Evolutionary conservation across 257 asterid species (phyloP), one percentile per base, ranked within the genome.

Genomic region (Mitragyna speciosa): DNA sequence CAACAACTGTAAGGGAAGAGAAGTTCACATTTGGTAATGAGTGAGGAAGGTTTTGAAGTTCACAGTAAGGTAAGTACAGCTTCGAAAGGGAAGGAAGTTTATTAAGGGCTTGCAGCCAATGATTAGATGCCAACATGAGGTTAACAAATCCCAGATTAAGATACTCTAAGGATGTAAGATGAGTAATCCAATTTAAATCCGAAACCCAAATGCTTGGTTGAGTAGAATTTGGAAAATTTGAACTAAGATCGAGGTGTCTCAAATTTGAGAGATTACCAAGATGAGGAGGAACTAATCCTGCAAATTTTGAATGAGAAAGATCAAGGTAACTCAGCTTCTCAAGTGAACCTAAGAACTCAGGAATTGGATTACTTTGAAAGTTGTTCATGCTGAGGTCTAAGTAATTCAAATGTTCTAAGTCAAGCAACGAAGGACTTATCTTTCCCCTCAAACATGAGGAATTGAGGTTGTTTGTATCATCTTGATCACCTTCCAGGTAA

Each of bases 301-400:
- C 49, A 20, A 86, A 82, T 0, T 77, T 79, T 41, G 80, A 77
- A 36, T 1, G 14, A 0, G 80, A 83, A 22, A 86, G 89, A 79
- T 86, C 77, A 12, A 85, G 85, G 28, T 69, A 78, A 31, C 68
- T 61, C 78, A 83, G 24, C 16, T 70, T 80, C 41, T 33, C 39
- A 31, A 83, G 12, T 15, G 82, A 86, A 31, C 78, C 81, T 75
- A 83, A 43, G 79, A 81, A 83, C 26, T 63, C 59, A 1, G 89
- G 85, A 63, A 84, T 12, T 17, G 17, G 16, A 52, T 52, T 52
- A 26, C 78, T 81, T 47, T 67, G 47, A 28, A 83, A 83, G 54
- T 71, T 76, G 47, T 83, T 78, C 56, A 54, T 66, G 65, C 89
- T 84, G 30, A 83, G 82, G 64, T 86, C 83, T 39, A 86, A 76